phyloP scores from a whole-genome alignment of 2,329 filamentous ascomycete species.

The Aureobasidium sp. region DNA sequence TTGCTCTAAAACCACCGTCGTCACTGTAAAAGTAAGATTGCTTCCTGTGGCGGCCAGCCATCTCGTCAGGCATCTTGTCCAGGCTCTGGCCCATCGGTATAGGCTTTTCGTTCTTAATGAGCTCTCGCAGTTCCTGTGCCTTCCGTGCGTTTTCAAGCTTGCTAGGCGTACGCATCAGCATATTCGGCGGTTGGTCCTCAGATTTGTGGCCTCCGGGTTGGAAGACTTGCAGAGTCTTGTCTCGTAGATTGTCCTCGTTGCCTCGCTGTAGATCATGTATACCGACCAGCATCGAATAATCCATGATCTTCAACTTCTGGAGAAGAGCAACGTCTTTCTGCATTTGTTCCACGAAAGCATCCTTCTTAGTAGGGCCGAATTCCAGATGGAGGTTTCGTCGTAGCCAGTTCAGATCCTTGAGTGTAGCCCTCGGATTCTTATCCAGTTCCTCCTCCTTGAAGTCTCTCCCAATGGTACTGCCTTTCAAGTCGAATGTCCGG shows the following conservation, averaged over 20 bases:
- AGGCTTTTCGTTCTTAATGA: slow-evolving; percentile 86
- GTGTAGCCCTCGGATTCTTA: slow-evolving; percentile 80
- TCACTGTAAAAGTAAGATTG: slow-evolving; percentile 86
- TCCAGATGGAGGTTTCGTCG: slow-evolving; percentile 77
- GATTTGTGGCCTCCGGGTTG: slow-evolving; percentile 65
- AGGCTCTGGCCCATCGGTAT: slow-evolving; percentile 80
- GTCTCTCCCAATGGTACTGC: slow-evolving; percentile 87
- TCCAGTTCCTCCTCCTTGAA: slow-evolving; percentile 81
- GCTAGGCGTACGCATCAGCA: slow-evolving; percentile 81
- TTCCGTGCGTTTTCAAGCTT: slow-evolving; percentile 88
- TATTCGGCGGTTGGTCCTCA: slow-evolving; percentile 36
- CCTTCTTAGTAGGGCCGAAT: slow-evolving; percentile 80
- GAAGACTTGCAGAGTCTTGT: slow-evolving; percentile 89
- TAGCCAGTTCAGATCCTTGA: slow-evolving; percentile 97
- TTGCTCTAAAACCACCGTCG: slow-evolving; percentile 86
- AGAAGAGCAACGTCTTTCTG: slow-evolving; percentile 77
- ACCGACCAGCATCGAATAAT: slow-evolving; percentile 90
- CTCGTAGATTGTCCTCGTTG: slow-evolving; percentile 86
- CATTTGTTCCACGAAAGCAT: slow-evolving; percentile 81
- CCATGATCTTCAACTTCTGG: slow-evolving; percentile 91
- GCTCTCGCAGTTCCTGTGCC: slow-evolving; percentile 80
- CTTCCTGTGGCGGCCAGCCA: slow-evolving; percentile 60
- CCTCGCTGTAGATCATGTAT: slow-evolving; percentile 86
- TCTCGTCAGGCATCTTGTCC: slow-evolving; percentile 82
- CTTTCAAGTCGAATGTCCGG: slow-evolving; percentile 93